These are phyloP conservation scores for Curvularia lunata DNA, from an alignment of 2,329 filamentous ascomycete species.

Conservation along the genomic window DNA sequence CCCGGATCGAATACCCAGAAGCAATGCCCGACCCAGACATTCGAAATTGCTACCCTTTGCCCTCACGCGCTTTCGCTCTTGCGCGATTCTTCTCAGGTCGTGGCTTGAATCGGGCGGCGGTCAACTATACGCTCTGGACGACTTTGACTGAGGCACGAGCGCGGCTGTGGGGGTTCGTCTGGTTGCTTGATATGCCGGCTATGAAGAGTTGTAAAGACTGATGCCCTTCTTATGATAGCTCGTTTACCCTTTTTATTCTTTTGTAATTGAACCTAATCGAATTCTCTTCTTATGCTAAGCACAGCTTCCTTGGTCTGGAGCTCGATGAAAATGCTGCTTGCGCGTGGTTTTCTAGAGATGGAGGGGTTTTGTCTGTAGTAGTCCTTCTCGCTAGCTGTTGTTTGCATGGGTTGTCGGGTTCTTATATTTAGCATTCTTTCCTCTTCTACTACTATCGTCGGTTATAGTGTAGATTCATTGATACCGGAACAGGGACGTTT, in stretches of 20 bases:
- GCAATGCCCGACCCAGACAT: not conserved
- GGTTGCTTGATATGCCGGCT: conserved; percentile 7
- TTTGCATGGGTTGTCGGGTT: not conserved
- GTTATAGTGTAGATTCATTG: not conserved
- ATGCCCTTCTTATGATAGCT: not conserved
- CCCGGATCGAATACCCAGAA: conserved; percentile 17
- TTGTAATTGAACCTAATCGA: not conserved
- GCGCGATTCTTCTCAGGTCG: conserved; percentile 5
- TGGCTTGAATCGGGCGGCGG: not conserved
- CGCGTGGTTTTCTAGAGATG: not conserved
- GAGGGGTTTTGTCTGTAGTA: not conserved
- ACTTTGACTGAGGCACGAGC: conserved; percentile 15
- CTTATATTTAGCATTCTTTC: too few relatives aligned
- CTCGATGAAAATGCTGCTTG: not conserved
- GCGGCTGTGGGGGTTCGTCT: conserved; percentile 20
- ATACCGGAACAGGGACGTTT: not conserved
- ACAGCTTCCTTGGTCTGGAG: not conserved
- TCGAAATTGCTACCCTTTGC: not conserved
- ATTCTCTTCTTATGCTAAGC: not conserved
- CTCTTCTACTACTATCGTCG: not conserved
- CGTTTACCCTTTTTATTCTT: not conserved
- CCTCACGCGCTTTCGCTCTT: not conserved
- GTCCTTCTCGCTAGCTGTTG: not conserved
- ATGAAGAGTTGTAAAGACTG: not conserved
- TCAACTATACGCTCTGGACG: conserved; percentile 12